These are phyloP conservation scores for Arthrobotrys conoides DNA, from an alignment of 2,329 filamentous ascomycete species.

Conservation along the genomic window DNA sequence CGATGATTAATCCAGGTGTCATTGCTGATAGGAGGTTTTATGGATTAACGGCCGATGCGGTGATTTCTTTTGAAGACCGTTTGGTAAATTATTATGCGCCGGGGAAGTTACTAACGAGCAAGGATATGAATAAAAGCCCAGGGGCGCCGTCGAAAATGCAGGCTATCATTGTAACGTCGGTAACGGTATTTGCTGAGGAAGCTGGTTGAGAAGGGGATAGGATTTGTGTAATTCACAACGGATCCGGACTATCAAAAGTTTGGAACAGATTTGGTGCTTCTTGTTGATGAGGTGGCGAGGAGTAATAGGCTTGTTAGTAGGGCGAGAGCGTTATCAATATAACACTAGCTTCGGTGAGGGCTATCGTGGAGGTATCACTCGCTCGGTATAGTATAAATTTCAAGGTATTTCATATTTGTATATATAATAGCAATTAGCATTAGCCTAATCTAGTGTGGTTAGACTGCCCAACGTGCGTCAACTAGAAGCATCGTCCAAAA, in stretches of 20 bases:
- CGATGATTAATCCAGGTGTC: constrained; percentile 39
- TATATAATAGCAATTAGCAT: too few species aligned
- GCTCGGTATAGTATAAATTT: too few species aligned
- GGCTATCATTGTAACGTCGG: constrained; percentile 33
- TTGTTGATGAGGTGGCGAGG: constrained; percentile 21
- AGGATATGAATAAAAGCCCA: constrained; percentile 32
- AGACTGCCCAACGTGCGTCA: background rate
- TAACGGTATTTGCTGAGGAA: constrained; percentile 28
- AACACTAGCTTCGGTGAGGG: too few species aligned
- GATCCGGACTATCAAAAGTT: constrained; percentile 43
- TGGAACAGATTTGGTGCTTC: constrained; percentile 16
- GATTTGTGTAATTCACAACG: constrained; percentile 39
- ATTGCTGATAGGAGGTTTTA: constrained; percentile 36
- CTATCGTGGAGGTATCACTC: background rate
- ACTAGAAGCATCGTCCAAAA: background rate
- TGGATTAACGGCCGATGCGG: background rate
- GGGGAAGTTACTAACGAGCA: constrained; percentile 27
- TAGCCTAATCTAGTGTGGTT: background rate
- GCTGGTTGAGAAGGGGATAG: constrained; percentile 20
- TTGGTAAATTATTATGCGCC: constrained; percentile 30
- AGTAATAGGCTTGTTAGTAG: constrained; percentile 4
- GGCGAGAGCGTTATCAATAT: background rate
- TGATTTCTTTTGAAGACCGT: constrained; percentile 31
- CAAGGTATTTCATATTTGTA: too few species aligned
- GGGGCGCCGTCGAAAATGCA: constrained; percentile 9